Evolutionary conservation across 768 basidiomycete species (phyloP).

Genomic region (Phlebiopsis flavidoalba): DNA sequence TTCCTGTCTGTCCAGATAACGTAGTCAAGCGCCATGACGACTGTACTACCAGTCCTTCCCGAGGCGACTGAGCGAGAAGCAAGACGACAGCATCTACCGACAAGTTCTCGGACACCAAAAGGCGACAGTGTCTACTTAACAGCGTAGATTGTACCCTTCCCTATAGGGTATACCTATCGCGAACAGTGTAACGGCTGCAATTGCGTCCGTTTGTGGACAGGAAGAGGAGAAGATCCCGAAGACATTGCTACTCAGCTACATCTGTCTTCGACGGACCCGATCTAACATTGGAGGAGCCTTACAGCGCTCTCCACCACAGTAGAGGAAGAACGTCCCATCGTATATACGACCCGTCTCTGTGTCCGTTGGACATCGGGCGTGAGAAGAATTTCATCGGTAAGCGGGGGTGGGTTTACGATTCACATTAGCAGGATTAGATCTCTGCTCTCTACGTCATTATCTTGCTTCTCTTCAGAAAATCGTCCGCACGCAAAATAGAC

Average conservation of each 20-base stretch:
- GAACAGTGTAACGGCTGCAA: constrained; percentile 16
- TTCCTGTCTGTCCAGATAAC: not conserved
- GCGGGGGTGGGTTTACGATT: too few species aligned
- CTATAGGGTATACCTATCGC: constrained; percentile 9
- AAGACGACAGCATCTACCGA: constrained; percentile 10
- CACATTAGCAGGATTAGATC: too few species aligned
- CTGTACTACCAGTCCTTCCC: constrained; percentile 4
- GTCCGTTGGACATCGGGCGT: constrained; percentile 69
- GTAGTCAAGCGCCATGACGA: constrained; percentile 9
- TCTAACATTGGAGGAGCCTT: constrained; percentile 43
- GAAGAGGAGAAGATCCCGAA: constrained; percentile 37
- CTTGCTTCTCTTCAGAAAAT: constrained; percentile 30
- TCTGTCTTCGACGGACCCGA: constrained; percentile 61
- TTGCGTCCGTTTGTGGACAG: constrained; percentile 26
- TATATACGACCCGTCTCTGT: constrained; percentile 58
- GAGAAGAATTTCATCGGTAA: too few species aligned
- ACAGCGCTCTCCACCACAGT: constrained; percentile 47
- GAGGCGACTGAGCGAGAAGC: constrained; percentile 3
- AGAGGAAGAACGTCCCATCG: constrained; percentile 60
- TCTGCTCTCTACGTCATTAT: not conserved
- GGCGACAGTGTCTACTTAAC: constrained; percentile 13
- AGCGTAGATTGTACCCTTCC: constrained; percentile 12
- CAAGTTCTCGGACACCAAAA: constrained; percentile 13
- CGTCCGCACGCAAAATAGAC: constrained; percentile 60
- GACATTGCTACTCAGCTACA: constrained; percentile 53